Evolutionary conservation across 192 early-diverging fungal species (phyloP), one percentile per base, ranked within the genome.

Genomic region (Coemansia sp.): DNA sequence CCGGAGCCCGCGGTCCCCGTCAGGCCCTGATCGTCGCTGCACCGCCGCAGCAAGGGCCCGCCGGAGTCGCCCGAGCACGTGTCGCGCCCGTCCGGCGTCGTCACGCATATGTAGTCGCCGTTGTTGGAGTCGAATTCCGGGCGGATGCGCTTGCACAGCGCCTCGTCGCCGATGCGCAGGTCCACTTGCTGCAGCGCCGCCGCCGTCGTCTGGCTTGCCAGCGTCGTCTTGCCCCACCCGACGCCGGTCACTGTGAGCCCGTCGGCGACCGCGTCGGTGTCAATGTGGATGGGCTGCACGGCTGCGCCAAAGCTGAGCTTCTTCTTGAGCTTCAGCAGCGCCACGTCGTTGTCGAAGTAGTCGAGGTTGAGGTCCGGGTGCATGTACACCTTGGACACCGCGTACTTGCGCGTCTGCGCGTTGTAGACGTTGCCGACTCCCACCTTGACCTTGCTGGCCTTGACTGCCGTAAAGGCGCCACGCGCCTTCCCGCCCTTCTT

Each of bases 301-400:
- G 53, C 16, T 9, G 4, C 34, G 41, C 38, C 64, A 51, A 70
- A 79, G 2, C 58, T 67, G 0, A 85, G 53, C 52, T 75, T 76
- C 23, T 64, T 71, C 24, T 72, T 65, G 26, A 85, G 76, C 45
- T 83, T 83, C 16, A 85, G 44, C 48, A 85, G 58, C 49, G 80
- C 84, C 36, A 85, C 71, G 45, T 85, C 84, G 72, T 85, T 79
- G 63, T 77, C 76, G 46, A 83, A 73, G 48, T 78, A 76, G 43
- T 78, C 73, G 7, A 79, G 67, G 55, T 84, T 74, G 11, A 84
- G 34, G 14, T 69, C 62, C 1, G 72, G 73, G 41, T 84, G 76
- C 12, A 66, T 68, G 53, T 71, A 46, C 16, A 84, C 77, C 12
- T 79, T 60, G 21, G 66, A 67, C 4, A 79, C 81, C 20, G 61